Base-by-base conservation (phyloP, 2,329 filamentous ascomycete species). In the Neobulgaria alba region DNA sequence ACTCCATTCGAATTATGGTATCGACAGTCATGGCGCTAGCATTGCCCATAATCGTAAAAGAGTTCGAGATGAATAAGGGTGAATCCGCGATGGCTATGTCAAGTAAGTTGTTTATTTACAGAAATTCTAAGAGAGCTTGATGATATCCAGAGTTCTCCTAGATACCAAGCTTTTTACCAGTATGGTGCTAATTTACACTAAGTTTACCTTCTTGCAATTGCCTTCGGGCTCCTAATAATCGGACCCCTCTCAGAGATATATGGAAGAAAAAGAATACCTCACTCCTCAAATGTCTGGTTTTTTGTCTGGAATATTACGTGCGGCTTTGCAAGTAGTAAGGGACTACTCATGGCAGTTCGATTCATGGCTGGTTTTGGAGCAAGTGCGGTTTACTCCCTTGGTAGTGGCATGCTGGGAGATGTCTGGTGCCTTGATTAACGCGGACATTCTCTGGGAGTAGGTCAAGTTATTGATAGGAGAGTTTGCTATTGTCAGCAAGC, bases 181-280 rank as follows among this genome's bases (percentile, higher is more conserved):
- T n/a, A n/a, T n/a, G n/a, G n/a, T n/a, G n/a, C n/a, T n/a, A n/a
- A n/a, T n/a, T n/a, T n/a, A n/a, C n/a, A n/a, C n/a, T n/a, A n/a
- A n/a, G 65, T 20, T 8, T 67, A 64, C 3, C 67, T 70, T 10
- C 54, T 69, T 4, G 66, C 65, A 3, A 68, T 64, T 39, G 67
- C 66, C 10, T 66, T 65, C n/a, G 67, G 67, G 0, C 67, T 67
- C 1, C 34, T 57, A 1, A 31, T 83, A 2, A 84, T 79, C 73
- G 81, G 79, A 1, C 79, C 79, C 0, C 58, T 84, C 12, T 69
- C 52, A 3, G 79, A 85, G 53, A 56, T 83, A 8, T 77, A 73
- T 40, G 79, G 75, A 3, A 67, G 75, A 4, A 70, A 79, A 49
- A 53, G 69, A 14, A 64, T 82, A n/a, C 75, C 81, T 2, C 75